These are phyloP conservation scores for Petasospora fabianii DNA, from an alignment of 1,139 yeast species.

Conservation along the genomic window DNA sequence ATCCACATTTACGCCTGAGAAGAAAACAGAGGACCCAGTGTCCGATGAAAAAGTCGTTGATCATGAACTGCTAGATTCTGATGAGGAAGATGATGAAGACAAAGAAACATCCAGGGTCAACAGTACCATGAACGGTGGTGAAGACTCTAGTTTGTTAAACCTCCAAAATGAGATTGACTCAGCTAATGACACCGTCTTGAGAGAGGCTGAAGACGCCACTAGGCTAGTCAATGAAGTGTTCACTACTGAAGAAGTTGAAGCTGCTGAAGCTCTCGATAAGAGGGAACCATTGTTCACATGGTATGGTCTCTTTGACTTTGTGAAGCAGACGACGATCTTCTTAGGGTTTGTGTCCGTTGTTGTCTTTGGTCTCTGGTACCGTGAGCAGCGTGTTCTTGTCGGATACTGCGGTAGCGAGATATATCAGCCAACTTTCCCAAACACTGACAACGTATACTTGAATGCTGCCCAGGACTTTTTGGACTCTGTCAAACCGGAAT, in stretches of 20 bases:
- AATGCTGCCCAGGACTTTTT: conserved; percentile 20
- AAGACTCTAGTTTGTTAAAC: conserved; percentile 17
- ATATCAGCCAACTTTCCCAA: conserved; percentile 29
- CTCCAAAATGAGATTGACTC: conserved; percentile 28
- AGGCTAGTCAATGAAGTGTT: conserved; percentile 25
- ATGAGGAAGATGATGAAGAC: not conserved
- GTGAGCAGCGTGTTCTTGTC: conserved; percentile 53
- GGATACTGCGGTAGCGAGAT: conserved; percentile 71
- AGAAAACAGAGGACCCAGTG: not conserved
- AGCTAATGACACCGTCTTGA: conserved; percentile 26
- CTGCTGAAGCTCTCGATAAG: conserved; percentile 6
- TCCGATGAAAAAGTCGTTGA: conserved; percentile 18
- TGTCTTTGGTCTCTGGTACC: conserved; percentile 51
- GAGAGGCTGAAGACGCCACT: conserved; percentile 29
- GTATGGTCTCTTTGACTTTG: conserved; percentile 17
- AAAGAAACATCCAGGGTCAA: not conserved
- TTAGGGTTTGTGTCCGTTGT: conserved; percentile 21
- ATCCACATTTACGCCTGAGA: not conserved
- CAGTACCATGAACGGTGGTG: conserved; percentile 3
- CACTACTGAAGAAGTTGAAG: conserved; percentile 14
- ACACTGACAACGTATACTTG: conserved; percentile 21
- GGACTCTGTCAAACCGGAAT: conserved; percentile 47
- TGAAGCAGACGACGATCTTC: conserved; percentile 20
- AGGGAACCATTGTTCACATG: conserved; percentile 10
- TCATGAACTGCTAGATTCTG: conserved; percentile 13